Evolutionary conservation across 2,329 filamentous ascomycete genomes (phyloP).

Genomic region (Aspergillus fumigatiaffinis): DNA sequence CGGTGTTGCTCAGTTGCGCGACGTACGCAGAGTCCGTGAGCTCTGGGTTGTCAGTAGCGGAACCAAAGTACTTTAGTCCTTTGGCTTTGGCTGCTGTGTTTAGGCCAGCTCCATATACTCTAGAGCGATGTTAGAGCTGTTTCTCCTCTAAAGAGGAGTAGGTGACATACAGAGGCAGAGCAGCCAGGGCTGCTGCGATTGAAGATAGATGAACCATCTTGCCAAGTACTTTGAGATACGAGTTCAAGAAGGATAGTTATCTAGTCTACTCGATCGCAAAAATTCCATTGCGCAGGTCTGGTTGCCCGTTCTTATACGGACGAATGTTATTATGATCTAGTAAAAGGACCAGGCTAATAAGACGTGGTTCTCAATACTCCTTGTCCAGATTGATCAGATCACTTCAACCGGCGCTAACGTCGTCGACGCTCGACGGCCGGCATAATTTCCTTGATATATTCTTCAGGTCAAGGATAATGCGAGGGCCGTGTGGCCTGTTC

Average conservation of each 20-base stretch:
- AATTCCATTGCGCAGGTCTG: background rate
- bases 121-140: constrained; percentile 4
- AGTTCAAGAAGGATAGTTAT: background rate
- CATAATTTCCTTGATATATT: background rate
- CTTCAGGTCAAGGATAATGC: background rate
- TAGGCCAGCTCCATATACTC: constrained; percentile 20
- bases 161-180: constrained; percentile 20
- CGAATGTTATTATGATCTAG: background rate
- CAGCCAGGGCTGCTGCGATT: background rate
- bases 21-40: constrained; percentile 54
- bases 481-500: background rate
- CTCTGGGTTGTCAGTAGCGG: constrained; percentile 57
- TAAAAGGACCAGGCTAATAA: background rate
- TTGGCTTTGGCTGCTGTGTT: constrained; percentile 47
- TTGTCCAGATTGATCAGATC: background rate
- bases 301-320: background rate
- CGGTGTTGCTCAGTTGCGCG: constrained; percentile 54
- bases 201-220: constrained; percentile 2
- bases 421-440: background rate
- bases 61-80: constrained; percentile 54
- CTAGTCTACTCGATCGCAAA: background rate
- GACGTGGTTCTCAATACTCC: background rate
- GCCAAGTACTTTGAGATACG: background rate
- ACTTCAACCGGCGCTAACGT: background rate
- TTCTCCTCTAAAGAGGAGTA: background rate